phyloP scores from a whole-genome alignment of 352 stramenopile genomes.

The Pythium sp. region DNA sequence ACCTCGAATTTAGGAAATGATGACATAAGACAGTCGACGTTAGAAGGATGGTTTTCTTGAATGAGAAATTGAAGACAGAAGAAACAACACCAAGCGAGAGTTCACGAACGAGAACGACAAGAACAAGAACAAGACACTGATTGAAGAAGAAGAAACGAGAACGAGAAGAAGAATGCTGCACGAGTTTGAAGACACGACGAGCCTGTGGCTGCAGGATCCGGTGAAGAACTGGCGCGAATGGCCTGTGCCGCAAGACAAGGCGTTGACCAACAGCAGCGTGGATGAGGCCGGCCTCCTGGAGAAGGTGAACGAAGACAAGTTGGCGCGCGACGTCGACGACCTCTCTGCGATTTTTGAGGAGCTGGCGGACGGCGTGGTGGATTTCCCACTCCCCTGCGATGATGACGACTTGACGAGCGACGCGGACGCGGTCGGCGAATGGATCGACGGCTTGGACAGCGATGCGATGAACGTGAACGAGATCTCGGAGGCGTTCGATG shows the following conservation, averaged over 20 bases:
- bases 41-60: slow-evolving; percentile 82
- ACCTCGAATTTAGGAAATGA: slow-evolving; percentile 73
- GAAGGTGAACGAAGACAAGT: slow-evolving; percentile 70
- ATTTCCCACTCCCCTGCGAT: slow-evolving; percentile 61
- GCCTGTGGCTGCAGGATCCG: slow-evolving; percentile 52
- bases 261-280: slow-evolving; percentile 14
- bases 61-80: slow-evolving; percentile 77
- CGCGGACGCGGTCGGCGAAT: slow-evolving; percentile 32
- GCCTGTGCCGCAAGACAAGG: slow-evolving; percentile 41
- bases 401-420: slow-evolving; percentile 30
- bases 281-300: slow-evolving; percentile 39
- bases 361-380: slow-evolving; percentile 51
- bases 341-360: slow-evolving; percentile 73
- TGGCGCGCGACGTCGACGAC: slow-evolving; percentile 75
- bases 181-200: slow-evolving; percentile 53
- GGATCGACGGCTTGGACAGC: slow-evolving; percentile 66
- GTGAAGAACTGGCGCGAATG: slow-evolving; percentile 52
- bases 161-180: slow-evolving; percentile 52
- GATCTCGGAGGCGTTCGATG: slow-evolving; percentile 65
- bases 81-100: slow-evolving; percentile 26
- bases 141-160: slow-evolving; percentile 27
- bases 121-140: slow-evolving; percentile 38
- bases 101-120: slow-evolving; percentile 19
- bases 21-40: slow-evolving; percentile 63
- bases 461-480: slow-evolving; percentile 73